Percentiles rank a stretch among this genome's conserved stretches.
phyloP scores from a whole-genome alignment of 768 basidiomycete species.

The Termitomyces sp. region DNA sequence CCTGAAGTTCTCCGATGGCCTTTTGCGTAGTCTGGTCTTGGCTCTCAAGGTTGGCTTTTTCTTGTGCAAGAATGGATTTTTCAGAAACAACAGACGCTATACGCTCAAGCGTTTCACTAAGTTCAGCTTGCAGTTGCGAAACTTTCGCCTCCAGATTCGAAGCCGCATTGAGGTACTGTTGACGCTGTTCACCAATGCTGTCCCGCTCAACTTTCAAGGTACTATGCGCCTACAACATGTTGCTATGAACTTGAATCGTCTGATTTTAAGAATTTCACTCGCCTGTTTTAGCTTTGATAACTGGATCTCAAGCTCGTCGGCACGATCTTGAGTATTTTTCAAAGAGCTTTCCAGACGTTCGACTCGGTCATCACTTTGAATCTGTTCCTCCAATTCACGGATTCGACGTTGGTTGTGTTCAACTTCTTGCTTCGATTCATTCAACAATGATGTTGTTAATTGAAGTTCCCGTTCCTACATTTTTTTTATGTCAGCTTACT shows the following conservation, averaged over 20 bases:
- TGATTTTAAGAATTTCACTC: constrained; percentile 7
- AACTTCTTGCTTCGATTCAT: constrained; percentile 47
- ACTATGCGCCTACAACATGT: constrained; percentile 40
- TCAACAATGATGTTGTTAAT: constrained; percentile 45
- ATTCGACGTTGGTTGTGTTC: constrained; percentile 51
- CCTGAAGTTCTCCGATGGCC: constrained; percentile 47
- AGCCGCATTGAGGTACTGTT: constrained; percentile 34
- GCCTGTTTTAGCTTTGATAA: constrained; percentile 78
- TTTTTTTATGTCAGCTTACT: neutral
- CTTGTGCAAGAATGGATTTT: constrained; percentile 40
- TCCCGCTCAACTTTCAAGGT: constrained; percentile 61
- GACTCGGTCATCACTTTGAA: constrained; percentile 77
- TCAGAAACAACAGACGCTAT: constrained; percentile 40
- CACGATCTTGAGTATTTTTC: constrained; percentile 74
- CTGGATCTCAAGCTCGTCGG: constrained; percentile 80
- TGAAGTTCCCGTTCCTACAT: constrained; percentile 73
- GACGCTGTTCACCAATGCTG: constrained; percentile 41
- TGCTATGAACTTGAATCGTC: neutral
- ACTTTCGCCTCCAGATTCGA: constrained; percentile 42
- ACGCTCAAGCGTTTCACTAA: constrained; percentile 31
- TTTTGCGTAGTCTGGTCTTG: constrained; percentile 40
- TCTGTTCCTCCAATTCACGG: constrained; percentile 74
- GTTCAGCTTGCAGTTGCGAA: constrained; percentile 36
- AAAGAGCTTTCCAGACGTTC: constrained; percentile 68
- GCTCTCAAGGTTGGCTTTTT: constrained; percentile 43